Conservation (phyloP, 257 asterid genomes). For the Gentiana macrophylla region DNA sequence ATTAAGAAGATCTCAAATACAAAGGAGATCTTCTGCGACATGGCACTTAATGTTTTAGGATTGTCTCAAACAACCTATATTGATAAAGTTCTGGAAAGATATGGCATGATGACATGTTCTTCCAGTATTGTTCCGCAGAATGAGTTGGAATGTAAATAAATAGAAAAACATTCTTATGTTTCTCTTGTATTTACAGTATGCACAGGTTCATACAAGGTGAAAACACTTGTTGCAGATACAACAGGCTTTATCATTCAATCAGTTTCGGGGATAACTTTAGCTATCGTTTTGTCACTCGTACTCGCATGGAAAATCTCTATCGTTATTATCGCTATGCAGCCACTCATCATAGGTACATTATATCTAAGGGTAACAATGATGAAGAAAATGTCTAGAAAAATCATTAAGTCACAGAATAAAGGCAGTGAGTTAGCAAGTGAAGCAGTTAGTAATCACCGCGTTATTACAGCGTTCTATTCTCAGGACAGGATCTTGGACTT, state of each 20-base stretch:
- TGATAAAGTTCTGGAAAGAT: no score
- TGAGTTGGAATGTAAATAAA: no score
- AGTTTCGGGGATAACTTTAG: constrained; percentile 19
- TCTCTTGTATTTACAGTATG: no score
- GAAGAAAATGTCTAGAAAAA: constrained; percentile 29
- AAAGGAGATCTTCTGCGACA: no score
- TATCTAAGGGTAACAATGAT: constrained; percentile 27
- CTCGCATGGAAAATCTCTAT: constrained; percentile 36
- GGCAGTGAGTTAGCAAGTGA: constrained; percentile 50
- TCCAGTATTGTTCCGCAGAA: no score
- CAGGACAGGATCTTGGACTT: constrained; percentile 23
- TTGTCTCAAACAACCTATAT: no score
- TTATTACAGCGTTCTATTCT: constrained; percentile 36
- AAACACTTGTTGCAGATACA: constrained; percentile 45
- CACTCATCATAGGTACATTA: constrained; percentile 26
- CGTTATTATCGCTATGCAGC: constrained; percentile 31
- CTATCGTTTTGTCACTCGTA: constrained; percentile 25
- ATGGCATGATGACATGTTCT: no score
- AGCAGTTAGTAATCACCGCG: constrained; percentile 35
- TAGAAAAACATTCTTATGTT: no score
- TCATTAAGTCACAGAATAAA: constrained; percentile 32
- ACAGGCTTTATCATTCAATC: constrained; percentile 30
- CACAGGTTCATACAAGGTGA: no score
- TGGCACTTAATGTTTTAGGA: no score
- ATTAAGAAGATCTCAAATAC: no score